Percentiles rank a stretch among this genome's conserved stretches.
These are phyloP conservation scores for Taphrina deformans DNA, from an alignment of 1,139 yeast genomes.

Conservation along the genomic window DNA sequence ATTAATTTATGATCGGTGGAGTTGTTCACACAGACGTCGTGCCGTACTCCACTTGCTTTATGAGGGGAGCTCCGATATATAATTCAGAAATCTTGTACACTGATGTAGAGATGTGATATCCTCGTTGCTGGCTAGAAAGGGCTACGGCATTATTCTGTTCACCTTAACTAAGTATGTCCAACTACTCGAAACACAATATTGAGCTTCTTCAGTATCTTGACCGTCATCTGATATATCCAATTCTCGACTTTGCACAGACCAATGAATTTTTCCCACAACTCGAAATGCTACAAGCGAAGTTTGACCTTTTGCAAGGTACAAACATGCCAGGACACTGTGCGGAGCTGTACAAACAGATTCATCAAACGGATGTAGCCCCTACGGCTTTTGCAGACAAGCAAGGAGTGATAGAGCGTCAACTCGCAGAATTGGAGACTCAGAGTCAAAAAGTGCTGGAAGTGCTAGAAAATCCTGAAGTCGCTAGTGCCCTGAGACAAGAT, in stretches of 20 bases:
- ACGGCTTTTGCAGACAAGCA: conserved; percentile 5
- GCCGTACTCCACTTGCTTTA: no score
- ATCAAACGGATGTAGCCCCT: conserved; percentile 26
- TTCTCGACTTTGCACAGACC: conserved; percentile 53
- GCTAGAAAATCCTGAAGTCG: conserved; percentile 53
- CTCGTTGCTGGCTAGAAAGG: no score
- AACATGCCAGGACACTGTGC: conserved; percentile 51
- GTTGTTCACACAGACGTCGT: no score
- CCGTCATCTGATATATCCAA: conserved; percentile 58
- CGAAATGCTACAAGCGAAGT: conserved; percentile 52
- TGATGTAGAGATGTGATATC: no score
- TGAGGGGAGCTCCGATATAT: no score
- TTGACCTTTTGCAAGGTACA: conserved; percentile 56
- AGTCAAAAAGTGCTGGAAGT: conserved; percentile 53
- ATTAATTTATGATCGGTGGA: no score
- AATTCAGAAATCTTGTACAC: no score
- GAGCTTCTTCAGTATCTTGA: conserved; percentile 58
- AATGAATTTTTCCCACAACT: conserved; percentile 52
- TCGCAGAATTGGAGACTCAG: conserved; percentile 56
- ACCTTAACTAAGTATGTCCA: background rate
- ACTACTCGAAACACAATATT: conserved; percentile 38
- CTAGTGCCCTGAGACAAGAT: conserved; percentile 52
- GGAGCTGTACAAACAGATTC: conserved; percentile 41
- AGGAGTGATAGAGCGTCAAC: conserved; percentile 61
- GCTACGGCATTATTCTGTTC: no score